phyloP scores from a whole-genome alignment of 73 alveolate species.

The Tetrahymena thermophila region DNA sequence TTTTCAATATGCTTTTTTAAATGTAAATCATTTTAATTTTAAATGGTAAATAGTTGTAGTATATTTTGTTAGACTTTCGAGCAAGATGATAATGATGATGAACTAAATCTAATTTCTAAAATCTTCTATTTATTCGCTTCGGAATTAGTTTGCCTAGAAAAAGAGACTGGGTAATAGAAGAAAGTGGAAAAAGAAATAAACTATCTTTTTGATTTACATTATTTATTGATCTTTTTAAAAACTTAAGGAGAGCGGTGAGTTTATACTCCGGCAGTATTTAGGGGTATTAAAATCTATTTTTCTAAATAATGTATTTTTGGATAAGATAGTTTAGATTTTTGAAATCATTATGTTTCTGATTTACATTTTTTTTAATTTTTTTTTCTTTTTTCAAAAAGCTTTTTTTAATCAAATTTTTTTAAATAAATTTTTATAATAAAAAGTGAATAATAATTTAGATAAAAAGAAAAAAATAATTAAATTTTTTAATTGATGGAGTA shows the following conservation, averaged over 20 bases:
- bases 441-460: too few relatives aligned
- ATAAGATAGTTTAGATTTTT: neutral
- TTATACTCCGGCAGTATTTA: neutral
- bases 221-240: neutral
- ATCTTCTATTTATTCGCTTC: neutral
- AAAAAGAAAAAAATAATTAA: too few relatives aligned
- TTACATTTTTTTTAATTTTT: neutral
- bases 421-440: too few relatives aligned
- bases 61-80: neutral
- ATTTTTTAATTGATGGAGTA: too few relatives aligned
- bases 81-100: neutral
- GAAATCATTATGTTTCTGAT: neutral
- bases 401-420: too few relatives aligned
- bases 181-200: neutral
- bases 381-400: neutral
- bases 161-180: slow-evolving; percentile 1
- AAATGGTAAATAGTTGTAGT: neutral
- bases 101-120: neutral
- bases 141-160: neutral
- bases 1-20: neutral
- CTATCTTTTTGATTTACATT: neutral
- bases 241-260: neutral
- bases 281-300: neutral
- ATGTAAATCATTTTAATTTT: neutral
- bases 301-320: neutral